Base-by-base conservation (phyloP, 2,329 filamentous ascomycete species). In the Ascochyta viciae-villosae region DNA sequence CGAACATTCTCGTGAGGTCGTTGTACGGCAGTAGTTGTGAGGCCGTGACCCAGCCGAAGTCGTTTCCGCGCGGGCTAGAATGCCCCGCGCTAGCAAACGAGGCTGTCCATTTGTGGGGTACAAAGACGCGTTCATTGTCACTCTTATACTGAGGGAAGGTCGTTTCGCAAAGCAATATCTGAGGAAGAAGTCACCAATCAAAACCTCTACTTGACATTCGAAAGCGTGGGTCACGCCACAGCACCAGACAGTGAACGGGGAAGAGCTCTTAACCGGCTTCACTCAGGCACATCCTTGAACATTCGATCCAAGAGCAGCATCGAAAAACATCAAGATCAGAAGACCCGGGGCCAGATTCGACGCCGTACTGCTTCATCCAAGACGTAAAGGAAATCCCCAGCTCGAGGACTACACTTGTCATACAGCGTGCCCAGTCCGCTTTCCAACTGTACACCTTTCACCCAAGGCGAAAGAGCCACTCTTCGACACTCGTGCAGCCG, bases 11-110 rank as follows among this genome's bases (percentile, higher is more conserved):
- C 35, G 8, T 16, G n/a, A 46, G 27, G 33, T 37, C 4, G 35
- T 47, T 42, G 47, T 46, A 47, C 53, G 53, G 53, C 37, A 38
- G 24, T 47, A 56, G 19, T 47, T 56, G 24, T 56, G 42, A 24
- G 3, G 35, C 53, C 53, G 47, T 26, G 37, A 41, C 13, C 16
- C 22, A 50, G 40, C 53, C 53, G 46, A 55, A 46, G 23, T 38
- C 15, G 31, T 4, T 47, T 33, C 53, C 42, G 52, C 13, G 47
- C 35, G 46, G 37, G 9, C 19, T 16, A 50, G 24, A 31, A 22
- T 52, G 41, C 63, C 65, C 62, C 64, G 59, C 65, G 60, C 64
- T 65, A 65, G 46, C 34, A 42, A 19, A 49, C 51, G 50, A 57
- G 44, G 54, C 39, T 52, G 41, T 33, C 29, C n/a, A 37, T 19